Evolutionary conservation across 2,329 filamentous ascomycete species (phyloP).

Genomic region (Verticillium zaregamsianum): DNA sequence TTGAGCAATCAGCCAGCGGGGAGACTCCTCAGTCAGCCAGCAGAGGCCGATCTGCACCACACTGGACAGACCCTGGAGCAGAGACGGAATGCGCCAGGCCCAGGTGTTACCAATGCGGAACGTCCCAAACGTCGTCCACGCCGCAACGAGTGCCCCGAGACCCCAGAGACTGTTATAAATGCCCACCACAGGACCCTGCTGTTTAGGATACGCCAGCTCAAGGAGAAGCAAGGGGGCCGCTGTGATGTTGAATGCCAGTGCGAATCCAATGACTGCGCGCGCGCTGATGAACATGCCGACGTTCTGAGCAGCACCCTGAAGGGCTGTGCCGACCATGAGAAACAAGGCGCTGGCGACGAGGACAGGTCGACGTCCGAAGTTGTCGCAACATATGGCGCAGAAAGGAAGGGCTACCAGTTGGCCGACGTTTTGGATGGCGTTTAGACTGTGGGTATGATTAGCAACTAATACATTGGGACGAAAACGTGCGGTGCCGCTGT

Average conservation of each 20-base stretch:
- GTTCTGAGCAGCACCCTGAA: constrained; percentile 21
- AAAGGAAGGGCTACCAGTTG: background rate
- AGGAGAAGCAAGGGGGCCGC: constrained; percentile 26
- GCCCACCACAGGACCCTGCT: constrained; percentile 25
- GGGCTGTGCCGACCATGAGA: constrained; percentile 26
- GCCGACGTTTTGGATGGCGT: constrained; percentile 27
- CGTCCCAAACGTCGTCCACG: constrained; percentile 13
- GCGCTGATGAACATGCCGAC: constrained; percentile 22
- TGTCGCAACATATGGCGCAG: constrained; percentile 12
- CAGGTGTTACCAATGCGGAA: constrained; percentile 14
- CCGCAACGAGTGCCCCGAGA: constrained; percentile 12
- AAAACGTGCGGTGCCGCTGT: background rate
- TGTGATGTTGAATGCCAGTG: constrained; percentile 22
- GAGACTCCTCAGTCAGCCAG: constrained; percentile 30
- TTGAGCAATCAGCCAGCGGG: constrained; percentile 41
- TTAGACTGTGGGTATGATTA: constrained; percentile 14
- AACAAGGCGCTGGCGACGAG: constrained; percentile 19
- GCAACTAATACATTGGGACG: background rate
- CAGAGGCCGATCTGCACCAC: constrained; percentile 32
- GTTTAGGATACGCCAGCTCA: constrained; percentile 28
- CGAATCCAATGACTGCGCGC: constrained; percentile 26
- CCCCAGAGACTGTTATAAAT: constrained; percentile 22
- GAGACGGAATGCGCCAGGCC: constrained; percentile 39
- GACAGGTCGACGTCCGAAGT: constrained; percentile 18
- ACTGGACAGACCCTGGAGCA: constrained; percentile 39